Evolutionary conservation across 176 grass and related monocot genomes (phyloP).

Genomic region (Leersia perrieri): DNA sequence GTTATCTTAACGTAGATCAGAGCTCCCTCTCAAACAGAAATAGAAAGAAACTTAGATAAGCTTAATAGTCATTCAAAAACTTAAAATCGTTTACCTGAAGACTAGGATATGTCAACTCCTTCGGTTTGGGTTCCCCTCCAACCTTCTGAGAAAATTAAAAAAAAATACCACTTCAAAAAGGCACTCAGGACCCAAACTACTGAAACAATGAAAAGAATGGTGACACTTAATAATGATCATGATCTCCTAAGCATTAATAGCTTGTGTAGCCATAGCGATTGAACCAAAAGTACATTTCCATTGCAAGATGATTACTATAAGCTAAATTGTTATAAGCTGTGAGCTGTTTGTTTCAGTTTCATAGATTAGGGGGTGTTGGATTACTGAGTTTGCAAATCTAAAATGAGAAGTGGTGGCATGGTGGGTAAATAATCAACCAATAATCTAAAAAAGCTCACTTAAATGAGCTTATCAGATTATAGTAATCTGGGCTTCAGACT

Average conservation of each 20-base stretch:
- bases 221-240: not conserved
- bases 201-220: not conserved
- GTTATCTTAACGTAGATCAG: not conserved
- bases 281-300: not conserved
- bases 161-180: not conserved
- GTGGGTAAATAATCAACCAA: too few species aligned
- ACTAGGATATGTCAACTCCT: conserved; percentile 61
- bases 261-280: not conserved
- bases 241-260: not conserved
- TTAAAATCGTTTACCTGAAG: conserved; percentile 59
- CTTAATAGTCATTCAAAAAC: not conserved
- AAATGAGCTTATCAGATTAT: too few species aligned
- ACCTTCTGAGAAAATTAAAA: conserved; percentile 50
- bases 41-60: too few species aligned
- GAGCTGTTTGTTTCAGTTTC: too few species aligned
- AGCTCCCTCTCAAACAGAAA: not conserved
- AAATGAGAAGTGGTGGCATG: too few species aligned
- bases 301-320: not conserved
- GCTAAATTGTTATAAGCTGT: too few species aligned
- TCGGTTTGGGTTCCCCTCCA: conserved; percentile 47
- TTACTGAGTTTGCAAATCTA: not conserved
- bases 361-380: too few species aligned
- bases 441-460: too few species aligned
- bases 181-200: not conserved
- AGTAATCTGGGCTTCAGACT: too few species aligned